Base-by-base conservation (phyloP, 1,284 basidiomycete genomes). In the Thelephora terrestris region DNA sequence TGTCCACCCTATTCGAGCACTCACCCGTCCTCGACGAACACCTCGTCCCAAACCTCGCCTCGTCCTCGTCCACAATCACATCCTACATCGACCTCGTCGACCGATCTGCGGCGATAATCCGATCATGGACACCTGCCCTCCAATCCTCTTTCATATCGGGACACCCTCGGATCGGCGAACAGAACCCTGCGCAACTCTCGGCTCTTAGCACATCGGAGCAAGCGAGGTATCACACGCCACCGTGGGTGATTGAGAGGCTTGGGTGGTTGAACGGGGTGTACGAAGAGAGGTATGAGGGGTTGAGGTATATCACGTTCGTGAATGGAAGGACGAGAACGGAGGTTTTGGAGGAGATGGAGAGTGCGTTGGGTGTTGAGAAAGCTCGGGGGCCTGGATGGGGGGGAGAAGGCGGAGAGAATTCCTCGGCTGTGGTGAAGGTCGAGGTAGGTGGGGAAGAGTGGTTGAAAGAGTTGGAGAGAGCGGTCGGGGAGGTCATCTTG, bases 251-350 rank as follows among this genome's bases (percentile, higher is more conserved):
- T 16, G 71, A 63, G 7, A 75, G 84, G 7, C 70, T 82, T 12
- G 71, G 60, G 34, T 73, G 81, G 55, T 74, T 95, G 45, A 95
- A 95, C 57, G 70, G 68, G 6, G 76, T 79, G 50, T 95, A 94
- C 60, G 87, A 91, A 61, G 67, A 61, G 23, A 68, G 68, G 46
- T 95, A 82, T 58, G 81, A 85, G 0, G 80, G 81, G 1, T 64
- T 95, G 51, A 73, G 85, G 23, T 95, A 90, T 60, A 87, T 94
- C 65, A 94, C 91, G 3, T 95, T 93, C 60, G 92, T 95, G 42
- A 90, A 91, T 60, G 89, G 89, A 29, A 75, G 92, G 49, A 75
- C 78, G 48, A 72, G 91, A 43, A 73, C 75, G 24, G 74, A 65
- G 43, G 82, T 95, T 55, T 80, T 81, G 42, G 73, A 79, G 53